Evolutionary conservation across 148 eudicot species (phyloP).

Genomic region (Vaccinium myrtillus): DNA sequence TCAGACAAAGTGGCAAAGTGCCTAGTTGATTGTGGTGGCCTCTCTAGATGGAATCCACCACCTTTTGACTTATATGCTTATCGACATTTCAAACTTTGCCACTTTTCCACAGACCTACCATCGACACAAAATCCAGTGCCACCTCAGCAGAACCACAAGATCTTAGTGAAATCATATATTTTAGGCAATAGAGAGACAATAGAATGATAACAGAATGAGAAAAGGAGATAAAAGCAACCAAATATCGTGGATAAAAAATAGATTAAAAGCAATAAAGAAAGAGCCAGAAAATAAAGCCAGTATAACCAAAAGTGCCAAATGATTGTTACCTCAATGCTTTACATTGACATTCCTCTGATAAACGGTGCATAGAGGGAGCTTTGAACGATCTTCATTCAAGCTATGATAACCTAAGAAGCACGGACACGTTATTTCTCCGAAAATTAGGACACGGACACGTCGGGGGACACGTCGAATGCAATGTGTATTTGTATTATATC

Average conservation of each 20-base stretch:
- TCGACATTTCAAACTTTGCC: not conserved
- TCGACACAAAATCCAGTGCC: not conserved
- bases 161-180: not conserved
- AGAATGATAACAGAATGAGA: not conserved
- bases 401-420: not conserved
- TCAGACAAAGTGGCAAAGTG: not conserved
- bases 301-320: not conserved
- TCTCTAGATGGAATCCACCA: not conserved
- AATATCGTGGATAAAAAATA: too few species aligned
- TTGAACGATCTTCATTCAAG: not conserved
- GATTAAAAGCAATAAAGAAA: not conserved
- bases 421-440: too few species aligned
- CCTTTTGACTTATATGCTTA: not conserved
- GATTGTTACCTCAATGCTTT: not conserved
- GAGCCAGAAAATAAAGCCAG: not conserved
- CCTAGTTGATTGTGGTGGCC: not conserved
- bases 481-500: too few species aligned
- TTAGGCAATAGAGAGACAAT: not conserved
- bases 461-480: too few species aligned
- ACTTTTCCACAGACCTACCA: not conserved
- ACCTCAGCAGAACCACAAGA: not conserved
- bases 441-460: too few species aligned
- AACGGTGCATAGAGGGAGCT: not conserved
- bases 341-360: not conserved
- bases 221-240: not conserved